These are phyloP conservation scores for Wickerhamomyces sp. DNA, from an alignment of 1,139 yeast species.

Conservation along the genomic window DNA sequence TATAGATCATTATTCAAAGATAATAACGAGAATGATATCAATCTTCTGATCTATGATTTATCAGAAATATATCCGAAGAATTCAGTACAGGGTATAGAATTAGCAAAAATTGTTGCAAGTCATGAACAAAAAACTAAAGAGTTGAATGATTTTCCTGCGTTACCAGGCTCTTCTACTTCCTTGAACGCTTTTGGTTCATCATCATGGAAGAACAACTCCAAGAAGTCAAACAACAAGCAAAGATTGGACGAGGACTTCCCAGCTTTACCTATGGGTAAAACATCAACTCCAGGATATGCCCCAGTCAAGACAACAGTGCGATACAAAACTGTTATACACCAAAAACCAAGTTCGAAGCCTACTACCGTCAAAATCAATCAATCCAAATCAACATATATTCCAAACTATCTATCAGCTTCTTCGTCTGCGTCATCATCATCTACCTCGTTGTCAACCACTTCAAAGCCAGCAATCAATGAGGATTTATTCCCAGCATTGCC, in stretches of 20 bases:
- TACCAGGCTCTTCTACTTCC: conserved; percentile 32
- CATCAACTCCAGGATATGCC: conserved; percentile 9
- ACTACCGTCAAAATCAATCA: conserved; percentile 15
- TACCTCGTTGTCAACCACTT: conserved; percentile 12
- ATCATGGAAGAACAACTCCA: conserved; percentile 21
- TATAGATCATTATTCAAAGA: conserved; percentile 49
- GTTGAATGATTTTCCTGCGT: conserved; percentile 48
- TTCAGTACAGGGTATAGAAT: conserved; percentile 30
- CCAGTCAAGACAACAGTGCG: conserved; percentile 20
- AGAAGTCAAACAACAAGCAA: conserved; percentile 13
- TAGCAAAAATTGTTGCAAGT: conserved; percentile 32
- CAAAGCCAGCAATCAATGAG: conserved; percentile 21
- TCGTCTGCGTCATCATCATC: conserved; percentile 6
- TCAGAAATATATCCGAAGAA: conserved; percentile 46
- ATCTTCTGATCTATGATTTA: conserved; percentile 50
- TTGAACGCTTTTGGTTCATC: conserved; percentile 22
- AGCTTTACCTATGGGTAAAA: conserved; percentile 15
- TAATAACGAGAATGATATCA: conserved; percentile 42
- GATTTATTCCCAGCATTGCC: conserved; percentile 51
- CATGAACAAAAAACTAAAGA: conserved; percentile 23
- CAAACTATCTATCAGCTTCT: conserved; percentile 23
- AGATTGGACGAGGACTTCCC: conserved; percentile 25
- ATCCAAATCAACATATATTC: conserved; percentile 18
- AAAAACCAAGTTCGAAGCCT: conserved; percentile 5
- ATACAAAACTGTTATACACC: conserved; percentile 15